Conservation (phyloP, 352 stramenopile species). For the Globisporangium lucens region DNA sequence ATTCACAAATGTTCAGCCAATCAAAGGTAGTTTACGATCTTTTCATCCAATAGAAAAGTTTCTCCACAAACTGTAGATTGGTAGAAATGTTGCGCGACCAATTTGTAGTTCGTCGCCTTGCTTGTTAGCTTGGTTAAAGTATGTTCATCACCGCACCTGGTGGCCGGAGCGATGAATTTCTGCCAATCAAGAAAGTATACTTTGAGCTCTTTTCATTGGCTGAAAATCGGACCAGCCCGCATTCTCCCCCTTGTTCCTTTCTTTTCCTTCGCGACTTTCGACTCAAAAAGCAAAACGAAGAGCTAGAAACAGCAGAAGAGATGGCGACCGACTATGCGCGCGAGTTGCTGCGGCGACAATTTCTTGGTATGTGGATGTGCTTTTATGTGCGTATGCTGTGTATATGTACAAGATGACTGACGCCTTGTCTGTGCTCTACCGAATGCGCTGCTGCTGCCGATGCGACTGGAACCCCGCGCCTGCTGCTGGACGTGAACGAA, state of each 20-base stretch:
- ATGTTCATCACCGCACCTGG: not conserved
- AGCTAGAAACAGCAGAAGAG: slow-evolving; percentile 13
- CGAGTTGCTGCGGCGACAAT: slow-evolving; percentile 79
- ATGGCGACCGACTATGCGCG: slow-evolving; percentile 66
- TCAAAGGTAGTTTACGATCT: not conserved
- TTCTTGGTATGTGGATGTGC: slow-evolving; percentile 40
- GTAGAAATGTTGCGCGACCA: not conserved
- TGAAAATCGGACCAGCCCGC: not conserved
- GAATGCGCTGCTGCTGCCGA: not conserved
- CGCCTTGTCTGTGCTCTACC: not conserved
- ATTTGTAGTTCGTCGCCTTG: not conserved
- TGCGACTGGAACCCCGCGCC: not conserved
- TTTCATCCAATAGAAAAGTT: slow-evolving; percentile 6
- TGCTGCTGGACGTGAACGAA: not conserved
- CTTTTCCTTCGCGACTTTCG: not conserved
- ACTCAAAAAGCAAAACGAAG: slow-evolving; percentile 19
- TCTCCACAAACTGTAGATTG: not conserved
- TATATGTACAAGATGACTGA: not conserved
- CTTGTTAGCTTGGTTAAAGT: slow-evolving; percentile 11
- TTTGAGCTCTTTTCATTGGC: not conserved
- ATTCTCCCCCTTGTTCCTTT: slow-evolving; percentile 9
- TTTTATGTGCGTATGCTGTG: not conserved
- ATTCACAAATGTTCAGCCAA: not conserved
- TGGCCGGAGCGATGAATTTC: not conserved
- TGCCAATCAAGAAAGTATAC: too few species aligned